A percentile compares a stretch with the other conserved stretches of the same genome.
phyloP scores from a whole-genome alignment of 2,329 filamentous ascomycete species.

The Pseudodiploospora longispora region DNA sequence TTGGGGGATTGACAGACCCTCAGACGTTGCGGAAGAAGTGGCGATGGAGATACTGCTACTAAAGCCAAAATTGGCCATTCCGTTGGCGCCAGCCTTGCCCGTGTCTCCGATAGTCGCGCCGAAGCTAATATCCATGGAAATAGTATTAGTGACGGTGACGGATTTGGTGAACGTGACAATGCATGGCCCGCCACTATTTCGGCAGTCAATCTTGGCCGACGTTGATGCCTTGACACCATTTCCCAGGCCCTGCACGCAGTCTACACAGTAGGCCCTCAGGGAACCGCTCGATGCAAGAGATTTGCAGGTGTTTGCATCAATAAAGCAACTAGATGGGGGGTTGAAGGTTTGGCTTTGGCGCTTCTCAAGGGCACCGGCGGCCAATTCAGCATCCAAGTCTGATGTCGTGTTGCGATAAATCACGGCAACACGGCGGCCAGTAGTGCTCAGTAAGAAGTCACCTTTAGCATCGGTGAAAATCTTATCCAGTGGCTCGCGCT shows the following conservation, averaged over 20 bases:
- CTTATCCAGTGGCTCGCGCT: background rate
- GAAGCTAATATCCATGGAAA: conserved; percentile 3
- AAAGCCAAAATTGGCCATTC: conserved; percentile 4
- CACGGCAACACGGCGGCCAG: conserved; percentile 2
- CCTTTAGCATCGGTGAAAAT: conserved; percentile 1
- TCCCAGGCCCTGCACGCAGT: conserved; percentile 5
- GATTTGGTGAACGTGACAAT: conserved; percentile 6
- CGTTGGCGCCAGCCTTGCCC: conserved; percentile 1
- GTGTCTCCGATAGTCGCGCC: conserved; percentile 6
- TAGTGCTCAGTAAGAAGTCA: conserved; percentile 1
- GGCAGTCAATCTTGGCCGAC: conserved; percentile 2
- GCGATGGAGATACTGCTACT: conserved; percentile 4
- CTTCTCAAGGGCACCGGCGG: background rate
- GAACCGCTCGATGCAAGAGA: conserved; percentile 4
- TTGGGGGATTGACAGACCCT: conserved; percentile 6
- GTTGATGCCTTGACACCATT: conserved; percentile 5
- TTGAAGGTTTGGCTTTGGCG: conserved; percentile 6
- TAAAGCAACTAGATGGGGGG: background rate
- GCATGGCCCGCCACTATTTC: conserved; percentile 4
- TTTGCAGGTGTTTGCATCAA: conserved; percentile 3
- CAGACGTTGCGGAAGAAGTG: conserved; percentile 2
- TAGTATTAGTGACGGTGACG: conserved; percentile 5
- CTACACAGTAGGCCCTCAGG: conserved; percentile 5
- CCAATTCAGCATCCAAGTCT: background rate
- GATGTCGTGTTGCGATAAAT: conserved; percentile 1